A percentile compares a stretch with the other conserved stretches of the same genome.
Conservation (phyloP, 2,329 filamentous ascomycete species). For the Paraconiothyrium brasiliense region DNA sequence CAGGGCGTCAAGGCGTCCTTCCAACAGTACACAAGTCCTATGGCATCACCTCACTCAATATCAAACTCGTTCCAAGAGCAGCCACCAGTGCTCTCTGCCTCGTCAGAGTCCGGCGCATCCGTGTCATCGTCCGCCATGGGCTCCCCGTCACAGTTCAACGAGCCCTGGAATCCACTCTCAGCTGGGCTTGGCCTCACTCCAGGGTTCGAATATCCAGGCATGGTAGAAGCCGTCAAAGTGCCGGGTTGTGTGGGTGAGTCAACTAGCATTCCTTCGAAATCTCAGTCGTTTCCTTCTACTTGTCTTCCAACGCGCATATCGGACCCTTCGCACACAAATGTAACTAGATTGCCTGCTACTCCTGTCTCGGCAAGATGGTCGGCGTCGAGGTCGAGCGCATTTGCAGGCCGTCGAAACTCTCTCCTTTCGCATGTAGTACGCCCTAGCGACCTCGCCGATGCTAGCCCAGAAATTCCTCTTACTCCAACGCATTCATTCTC, state of each 20-base stretch:
- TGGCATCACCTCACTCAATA: constrained; percentile 56
- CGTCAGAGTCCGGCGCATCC: constrained; percentile 62
- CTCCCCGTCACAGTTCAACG: constrained; percentile 66
- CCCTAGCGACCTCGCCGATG: constrained; percentile 24
- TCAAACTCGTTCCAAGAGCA: constrained; percentile 58
- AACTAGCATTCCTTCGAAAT: constrained; percentile 49
- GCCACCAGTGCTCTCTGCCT: constrained; percentile 57
- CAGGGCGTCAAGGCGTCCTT: constrained; percentile 49
- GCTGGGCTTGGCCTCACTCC: constrained; percentile 68
- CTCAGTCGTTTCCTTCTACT: constrained; percentile 32
- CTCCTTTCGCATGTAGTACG: constrained; percentile 40
- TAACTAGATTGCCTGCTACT: constrained; percentile 45
- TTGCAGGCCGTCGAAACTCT: constrained; percentile 32
- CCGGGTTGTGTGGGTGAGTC: constrained; percentile 61
- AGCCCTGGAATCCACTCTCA: constrained; percentile 66
- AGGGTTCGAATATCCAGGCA: constrained; percentile 62
- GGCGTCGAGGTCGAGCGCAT: constrained; percentile 22
- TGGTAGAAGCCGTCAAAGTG: constrained; percentile 56
- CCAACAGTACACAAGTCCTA: constrained; percentile 49
- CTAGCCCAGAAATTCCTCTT: constrained; percentile 22
- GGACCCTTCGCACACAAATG: constrained; percentile 25
- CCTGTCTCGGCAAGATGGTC: constrained; percentile 53
- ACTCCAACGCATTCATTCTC: constrained; percentile 29
- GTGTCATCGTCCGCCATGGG: constrained; percentile 61
- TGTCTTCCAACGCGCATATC: constrained; percentile 26